These are phyloP conservation scores for Mycena metata DNA, from an alignment of 768 basidiomycete species.

Conservation along the genomic window DNA sequence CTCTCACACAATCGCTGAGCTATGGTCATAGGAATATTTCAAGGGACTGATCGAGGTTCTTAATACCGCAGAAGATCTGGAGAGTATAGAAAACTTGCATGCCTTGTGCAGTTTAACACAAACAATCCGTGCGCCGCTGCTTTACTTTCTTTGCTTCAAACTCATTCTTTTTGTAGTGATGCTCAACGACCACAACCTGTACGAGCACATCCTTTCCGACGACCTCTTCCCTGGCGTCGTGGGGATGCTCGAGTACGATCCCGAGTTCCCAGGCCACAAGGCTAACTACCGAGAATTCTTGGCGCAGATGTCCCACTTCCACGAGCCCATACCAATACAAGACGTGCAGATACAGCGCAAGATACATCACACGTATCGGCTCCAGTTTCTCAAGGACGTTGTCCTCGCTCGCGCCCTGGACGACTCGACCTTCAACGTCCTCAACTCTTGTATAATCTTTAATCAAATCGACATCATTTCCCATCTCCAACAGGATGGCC, in stretches of 20 bases:
- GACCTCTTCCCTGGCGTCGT: slow-evolving; percentile 93
- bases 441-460: slow-evolving; percentile 98
- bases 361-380: slow-evolving; percentile 96
- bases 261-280: slow-evolving; percentile 96
- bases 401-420: slow-evolving; percentile 95
- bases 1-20: slow-evolving; percentile 11
- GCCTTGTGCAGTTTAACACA: slow-evolving; percentile 93
- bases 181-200: slow-evolving; percentile 94
- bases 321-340: slow-evolving; percentile 88
- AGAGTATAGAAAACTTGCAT: slow-evolving; percentile 91
- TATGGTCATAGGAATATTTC: slow-evolving; percentile 81
- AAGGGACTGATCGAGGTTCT: slow-evolving; percentile 88
- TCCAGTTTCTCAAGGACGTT: slow-evolving; percentile 98
- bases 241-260: slow-evolving; percentile 98
- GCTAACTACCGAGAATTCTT: slow-evolving; percentile 98
- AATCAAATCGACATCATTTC: slow-evolving; percentile 99
- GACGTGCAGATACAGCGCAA: slow-evolving; percentile 84
- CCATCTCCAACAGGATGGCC: slow-evolving; percentile 83
- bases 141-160: slow-evolving; percentile 31
- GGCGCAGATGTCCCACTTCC: slow-evolving; percentile 83
- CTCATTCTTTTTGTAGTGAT: slow-evolving; percentile 68
- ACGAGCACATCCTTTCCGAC: slow-evolving; percentile 95
- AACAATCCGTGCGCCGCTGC: slow-evolving; percentile 80
- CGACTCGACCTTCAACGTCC: slow-evolving; percentile 96
- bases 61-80: slow-evolving; percentile 91